Conservation (phyloP, 306 rosid species). For the Gynostemma pentaphyllum region DNA sequence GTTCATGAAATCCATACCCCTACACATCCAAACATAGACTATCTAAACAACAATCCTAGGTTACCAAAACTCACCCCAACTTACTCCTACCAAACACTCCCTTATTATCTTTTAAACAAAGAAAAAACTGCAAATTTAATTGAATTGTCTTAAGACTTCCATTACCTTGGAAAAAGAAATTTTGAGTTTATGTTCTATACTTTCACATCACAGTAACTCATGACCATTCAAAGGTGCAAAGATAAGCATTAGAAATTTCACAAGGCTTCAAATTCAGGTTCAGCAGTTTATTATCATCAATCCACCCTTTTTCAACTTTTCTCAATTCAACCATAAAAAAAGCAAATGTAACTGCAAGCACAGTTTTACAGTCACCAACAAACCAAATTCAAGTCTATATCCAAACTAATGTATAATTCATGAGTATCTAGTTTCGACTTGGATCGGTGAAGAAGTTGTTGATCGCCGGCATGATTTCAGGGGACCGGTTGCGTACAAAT, state of each 20-base stretch:
- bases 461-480: conserved; percentile 70
- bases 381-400: conserved; percentile 5
- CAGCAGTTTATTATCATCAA: background rate
- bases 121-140: background rate
- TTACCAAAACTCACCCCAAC: too few species aligned
- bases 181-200: background rate
- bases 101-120: background rate
- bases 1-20: too few species aligned
- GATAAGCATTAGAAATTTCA: background rate
- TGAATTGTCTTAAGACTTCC: background rate
- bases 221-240: background rate
- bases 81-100: background rate
- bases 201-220: background rate
- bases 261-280: background rate
- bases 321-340: background rate
- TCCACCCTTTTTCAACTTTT: background rate
- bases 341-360: background rate
- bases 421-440: conserved; percentile 31
- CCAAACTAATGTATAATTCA: background rate
- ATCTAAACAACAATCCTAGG: too few species aligned
- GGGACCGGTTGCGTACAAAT: conserved; percentile 51
- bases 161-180: background rate
- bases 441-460: conserved; percentile 63
- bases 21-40: too few species aligned
- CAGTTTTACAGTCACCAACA: background rate